Percentiles rank a stretch among this genome's conserved stretches.
Conservation (phyloP, 208 protist species). For the Phytomonas francai region DNA sequence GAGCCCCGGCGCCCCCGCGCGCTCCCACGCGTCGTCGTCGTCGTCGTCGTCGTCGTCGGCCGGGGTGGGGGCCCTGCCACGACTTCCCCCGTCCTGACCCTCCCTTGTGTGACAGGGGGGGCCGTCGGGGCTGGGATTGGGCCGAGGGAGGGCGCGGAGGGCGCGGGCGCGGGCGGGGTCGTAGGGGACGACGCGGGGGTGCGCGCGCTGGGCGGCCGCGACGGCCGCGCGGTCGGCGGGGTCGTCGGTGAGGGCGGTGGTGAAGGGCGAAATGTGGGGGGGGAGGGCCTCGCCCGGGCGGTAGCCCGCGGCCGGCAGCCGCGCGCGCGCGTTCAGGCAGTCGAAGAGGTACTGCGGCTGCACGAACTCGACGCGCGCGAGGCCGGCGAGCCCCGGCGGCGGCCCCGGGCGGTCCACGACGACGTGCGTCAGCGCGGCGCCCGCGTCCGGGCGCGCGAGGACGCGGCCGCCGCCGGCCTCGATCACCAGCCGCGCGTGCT, state of each 20-base stretch:
- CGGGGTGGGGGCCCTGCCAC: constrained; percentile 9
- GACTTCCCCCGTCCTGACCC: constrained; percentile 6
- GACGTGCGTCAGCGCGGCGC: constrained; percentile 77
- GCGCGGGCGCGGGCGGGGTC: constrained; percentile 83
- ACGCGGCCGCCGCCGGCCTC: constrained; percentile 82
- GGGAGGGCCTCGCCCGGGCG: constrained; percentile 84
- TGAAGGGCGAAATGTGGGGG: constrained; percentile 90
- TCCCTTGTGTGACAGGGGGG: constrained; percentile 68
- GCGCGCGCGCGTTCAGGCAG: constrained; percentile 89
- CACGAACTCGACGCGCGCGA: constrained; percentile 84
- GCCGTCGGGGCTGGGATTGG: constrained; percentile 58
- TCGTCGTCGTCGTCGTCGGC: constrained; percentile 58
- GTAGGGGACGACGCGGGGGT: constrained; percentile 75
- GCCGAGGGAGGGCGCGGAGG: constrained; percentile 74
- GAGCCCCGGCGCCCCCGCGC: constrained; percentile 46
- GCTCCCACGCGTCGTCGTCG: constrained; percentile 40
- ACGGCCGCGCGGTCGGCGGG: constrained; percentile 72
- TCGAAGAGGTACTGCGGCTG: constrained; percentile 97
- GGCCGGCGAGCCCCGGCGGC: constrained; percentile 36
- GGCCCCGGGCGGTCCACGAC: constrained; percentile 79
- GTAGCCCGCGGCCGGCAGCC: constrained; percentile 83
- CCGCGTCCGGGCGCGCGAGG: constrained; percentile 52
- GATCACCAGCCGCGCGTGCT: constrained; percentile 88
- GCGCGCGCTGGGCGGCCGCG: constrained; percentile 68
- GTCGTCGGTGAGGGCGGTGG: constrained; percentile 78